Percentiles rank a stretch among this genome's conserved stretches.
Conservation (phyloP, 768 basidiomycete genomes). For the Panellus pusillus region DNA sequence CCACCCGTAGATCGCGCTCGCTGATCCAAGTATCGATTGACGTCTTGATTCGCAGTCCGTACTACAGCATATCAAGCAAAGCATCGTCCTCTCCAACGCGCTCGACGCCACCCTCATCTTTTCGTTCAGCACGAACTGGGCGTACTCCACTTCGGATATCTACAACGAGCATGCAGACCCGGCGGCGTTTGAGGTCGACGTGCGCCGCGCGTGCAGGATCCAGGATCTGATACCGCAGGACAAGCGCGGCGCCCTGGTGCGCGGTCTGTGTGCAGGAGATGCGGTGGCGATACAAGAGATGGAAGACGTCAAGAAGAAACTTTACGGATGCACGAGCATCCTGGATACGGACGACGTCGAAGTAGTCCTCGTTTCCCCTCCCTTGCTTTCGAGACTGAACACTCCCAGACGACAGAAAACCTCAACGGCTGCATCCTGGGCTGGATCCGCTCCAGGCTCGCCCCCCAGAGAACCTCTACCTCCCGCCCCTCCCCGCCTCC, state of each 20-base stretch:
- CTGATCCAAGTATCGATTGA: no score
- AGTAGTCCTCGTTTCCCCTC: background rate
- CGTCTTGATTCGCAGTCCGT: constrained; percentile 1
- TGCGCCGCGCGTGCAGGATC: constrained; percentile 1
- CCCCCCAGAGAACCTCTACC: background rate
- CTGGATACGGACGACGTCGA: constrained; percentile 3
- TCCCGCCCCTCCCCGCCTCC: background rate
- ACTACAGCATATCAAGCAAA: constrained; percentile 12
- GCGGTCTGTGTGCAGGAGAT: constrained; percentile 8
- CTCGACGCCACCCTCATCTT: constrained; percentile 7
- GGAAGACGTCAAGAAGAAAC: background rate
- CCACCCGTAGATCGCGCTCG: no score
- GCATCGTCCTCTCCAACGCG: constrained; percentile 7
- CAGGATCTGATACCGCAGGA: background rate
- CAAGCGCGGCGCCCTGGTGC: background rate
- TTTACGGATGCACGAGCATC: constrained; percentile 8
- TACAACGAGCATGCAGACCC: background rate
- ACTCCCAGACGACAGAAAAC: constrained; percentile 3
- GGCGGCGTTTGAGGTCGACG: background rate
- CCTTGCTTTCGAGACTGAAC: background rate
- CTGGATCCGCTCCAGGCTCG: constrained; percentile 11
- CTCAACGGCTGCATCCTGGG: constrained; percentile 13
- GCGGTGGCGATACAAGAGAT: background rate
- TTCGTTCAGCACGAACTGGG: background rate
- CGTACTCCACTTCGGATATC: constrained; percentile 11